Percentiles rank a stretch among this genome's conserved stretches.
These are phyloP conservation scores for Rhynchospora pubera DNA, from an alignment of 176 grass and related monocot species.

Conservation along the genomic window DNA sequence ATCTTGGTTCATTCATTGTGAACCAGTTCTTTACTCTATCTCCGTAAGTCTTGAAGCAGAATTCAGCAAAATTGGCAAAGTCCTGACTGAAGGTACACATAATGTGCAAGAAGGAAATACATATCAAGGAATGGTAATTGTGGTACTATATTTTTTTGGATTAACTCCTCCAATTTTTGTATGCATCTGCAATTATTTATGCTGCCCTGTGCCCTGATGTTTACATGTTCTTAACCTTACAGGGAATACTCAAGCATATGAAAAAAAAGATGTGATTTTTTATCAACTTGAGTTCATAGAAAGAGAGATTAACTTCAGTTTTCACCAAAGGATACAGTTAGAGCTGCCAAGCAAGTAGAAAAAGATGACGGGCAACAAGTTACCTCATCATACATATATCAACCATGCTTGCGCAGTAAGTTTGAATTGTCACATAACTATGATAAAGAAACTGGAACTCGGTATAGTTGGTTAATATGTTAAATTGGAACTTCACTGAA, in stretches of 20 bases:
- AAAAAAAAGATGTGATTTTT: no score
- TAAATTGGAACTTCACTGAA: not conserved
- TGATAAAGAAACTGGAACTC: not conserved
- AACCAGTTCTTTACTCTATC: constrained; percentile 94
- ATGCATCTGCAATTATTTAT: not conserved
- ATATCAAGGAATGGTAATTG: not conserved
- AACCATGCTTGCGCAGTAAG: not conserved
- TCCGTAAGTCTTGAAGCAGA: constrained; percentile 69
- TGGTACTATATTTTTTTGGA: no score
- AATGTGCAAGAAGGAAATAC: not conserved
- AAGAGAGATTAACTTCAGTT: no score
- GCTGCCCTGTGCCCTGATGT: not conserved
- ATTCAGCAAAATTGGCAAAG: constrained; percentile 66
- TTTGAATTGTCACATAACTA: not conserved
- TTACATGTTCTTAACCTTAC: not conserved
- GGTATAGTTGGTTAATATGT: not conserved
- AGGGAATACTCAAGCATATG: no score
- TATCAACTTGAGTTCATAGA: no score
- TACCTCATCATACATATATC: not conserved
- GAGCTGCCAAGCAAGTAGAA: not conserved
- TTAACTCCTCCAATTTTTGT: no score
- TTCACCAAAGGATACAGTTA: no score
- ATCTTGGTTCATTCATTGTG: constrained; percentile 87
- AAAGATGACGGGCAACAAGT: not conserved
- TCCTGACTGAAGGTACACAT: constrained; percentile 34